Evolutionary conservation across 768 basidiomycete genomes (phyloP), one percentile per base, ranked within the genome.

Genomic region (Dacryopinax primogenitus): DNA sequence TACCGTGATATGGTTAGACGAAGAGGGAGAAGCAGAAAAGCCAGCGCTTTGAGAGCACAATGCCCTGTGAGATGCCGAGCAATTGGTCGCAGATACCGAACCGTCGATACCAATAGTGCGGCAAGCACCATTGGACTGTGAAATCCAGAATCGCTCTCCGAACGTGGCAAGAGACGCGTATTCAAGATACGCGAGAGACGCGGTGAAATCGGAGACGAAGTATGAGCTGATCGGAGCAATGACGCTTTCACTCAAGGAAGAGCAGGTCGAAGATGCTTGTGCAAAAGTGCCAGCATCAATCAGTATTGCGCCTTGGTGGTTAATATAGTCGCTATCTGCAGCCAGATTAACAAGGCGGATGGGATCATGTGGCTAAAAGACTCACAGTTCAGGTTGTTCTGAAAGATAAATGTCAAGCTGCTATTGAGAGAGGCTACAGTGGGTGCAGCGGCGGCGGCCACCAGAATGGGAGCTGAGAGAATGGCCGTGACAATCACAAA

Each of bases 311-410:
- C 63, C 62, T 21, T 63, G 28, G 35, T 69, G 67, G 16, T 64
- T 62, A 7, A 33, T 37, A 28, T 62, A 67, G 72, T 16, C 66
- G 11, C 44, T 33, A 33, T 45, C 64, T 65, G 47, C 21, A 3
- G 11, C 47, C 21, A 16, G 37, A 13, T 63, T 33, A 63, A 1
- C 21, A 30, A 11, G 34, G 11, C 21, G n/a, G 30, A 11, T 39
- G 12, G 11, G 26, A 7, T 39, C 18, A 35, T 21, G n/a, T 15
- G 11, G 11, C 11, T 11, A 23, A 51, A 23, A 13, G 13, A 39
- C 66, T 18, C 21, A 73, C 74, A 75, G 65, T 76, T 71, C 11
- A 76, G 71, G 36, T 76, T 72, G 47, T 76, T 76, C 69, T 76
- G 76, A 65, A 73, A 73, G 11, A 75, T 67, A 33, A 76, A 68